Conservation (phyloP, 345 rosid genomes). For the Firmiana major region DNA sequence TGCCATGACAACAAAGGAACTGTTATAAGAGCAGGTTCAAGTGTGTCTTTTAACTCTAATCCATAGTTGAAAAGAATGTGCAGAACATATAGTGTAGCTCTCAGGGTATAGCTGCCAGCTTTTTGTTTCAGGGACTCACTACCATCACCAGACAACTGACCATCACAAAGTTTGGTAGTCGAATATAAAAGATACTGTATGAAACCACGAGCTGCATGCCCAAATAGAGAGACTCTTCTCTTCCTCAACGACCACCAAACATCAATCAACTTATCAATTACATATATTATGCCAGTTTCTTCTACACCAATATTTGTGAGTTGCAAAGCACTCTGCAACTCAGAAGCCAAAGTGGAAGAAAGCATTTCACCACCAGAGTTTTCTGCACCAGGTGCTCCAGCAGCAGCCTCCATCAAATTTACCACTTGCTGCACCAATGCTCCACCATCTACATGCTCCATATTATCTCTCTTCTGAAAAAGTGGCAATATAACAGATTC, state of each 20-base stretch:
- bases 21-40: conserved; percentile 69
- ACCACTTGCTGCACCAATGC: conserved; percentile 50
- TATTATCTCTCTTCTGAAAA: conserved; percentile 32
- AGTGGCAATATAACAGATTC: conserved; percentile 40
- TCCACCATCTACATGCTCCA: conserved; percentile 15
- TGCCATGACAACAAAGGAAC: conserved; percentile 90
- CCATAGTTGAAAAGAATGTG: conserved; percentile 84
- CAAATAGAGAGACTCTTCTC: conserved; percentile 80
- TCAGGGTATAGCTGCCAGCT: conserved; percentile 55
- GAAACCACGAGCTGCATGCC: conserved; percentile 80
- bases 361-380: conserved; percentile 46
- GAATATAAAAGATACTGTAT: conserved; percentile 67
- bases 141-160: conserved; percentile 46
- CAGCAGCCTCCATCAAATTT: conserved; percentile 64
- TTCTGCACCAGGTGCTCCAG: conserved; percentile 70
- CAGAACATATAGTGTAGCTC: conserved; percentile 75
- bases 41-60: conserved; percentile 72
- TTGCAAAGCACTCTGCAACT: conserved; percentile 39
- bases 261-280: conserved; percentile 57
- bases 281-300: conserved; percentile 37
- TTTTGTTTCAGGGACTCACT: conserved; percentile 54
- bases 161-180: conserved; percentile 42
- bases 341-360: conserved; percentile 62
- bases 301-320: conserved; percentile 36
- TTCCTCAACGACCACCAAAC: conserved; percentile 82